A percentile compares a stretch with the other conserved stretches of the same genome.
Evolutionary conservation across 345 rosid genomes (phyloP).

Genomic region (Citrus unshiu): DNA sequence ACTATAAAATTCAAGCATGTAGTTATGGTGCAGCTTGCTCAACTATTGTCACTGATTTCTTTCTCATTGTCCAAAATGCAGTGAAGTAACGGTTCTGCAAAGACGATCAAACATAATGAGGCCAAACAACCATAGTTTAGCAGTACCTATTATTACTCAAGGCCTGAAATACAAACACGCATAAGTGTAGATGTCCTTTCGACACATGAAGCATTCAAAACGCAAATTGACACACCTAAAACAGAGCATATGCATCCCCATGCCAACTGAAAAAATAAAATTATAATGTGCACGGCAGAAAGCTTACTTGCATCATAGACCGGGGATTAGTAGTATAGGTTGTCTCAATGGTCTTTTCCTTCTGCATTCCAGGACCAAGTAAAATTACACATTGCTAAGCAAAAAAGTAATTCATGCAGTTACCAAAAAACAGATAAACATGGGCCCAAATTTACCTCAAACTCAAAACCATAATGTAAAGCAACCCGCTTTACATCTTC

Average conservation of each 20-base stretch:
- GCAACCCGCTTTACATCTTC: conserved; percentile 92
- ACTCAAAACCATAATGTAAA: conserved; percentile 63
- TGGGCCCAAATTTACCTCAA: conserved; percentile 45
- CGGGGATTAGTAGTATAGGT: conserved; percentile 81
- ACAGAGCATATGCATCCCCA: not conserved
- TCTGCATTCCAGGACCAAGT: conserved; percentile 43
- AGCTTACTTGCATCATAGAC: conserved; percentile 92
- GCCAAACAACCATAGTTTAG: not conserved
- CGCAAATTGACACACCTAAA: not conserved
- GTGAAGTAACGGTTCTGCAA: conserved; percentile 74
- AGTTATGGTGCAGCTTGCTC: conserved; percentile 1
- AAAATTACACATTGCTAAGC: not conserved
- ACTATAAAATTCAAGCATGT: not conserved
- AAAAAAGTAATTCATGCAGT: not conserved
- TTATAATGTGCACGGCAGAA: not conserved
- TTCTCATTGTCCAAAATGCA: conserved; percentile 88
- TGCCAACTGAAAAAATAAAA: not conserved
- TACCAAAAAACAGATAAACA: not conserved
- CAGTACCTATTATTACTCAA: not conserved
- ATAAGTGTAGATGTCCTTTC: not conserved
- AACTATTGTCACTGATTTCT: conserved; percentile 28
- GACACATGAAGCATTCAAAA: not conserved
- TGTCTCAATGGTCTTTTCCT: conserved; percentile 71
- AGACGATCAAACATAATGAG: not conserved
- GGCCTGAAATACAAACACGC: not conserved